These are phyloP conservation scores for Secale cereale DNA, from an alignment of 176 grass and related monocot genomes.

Conservation along the genomic window DNA sequence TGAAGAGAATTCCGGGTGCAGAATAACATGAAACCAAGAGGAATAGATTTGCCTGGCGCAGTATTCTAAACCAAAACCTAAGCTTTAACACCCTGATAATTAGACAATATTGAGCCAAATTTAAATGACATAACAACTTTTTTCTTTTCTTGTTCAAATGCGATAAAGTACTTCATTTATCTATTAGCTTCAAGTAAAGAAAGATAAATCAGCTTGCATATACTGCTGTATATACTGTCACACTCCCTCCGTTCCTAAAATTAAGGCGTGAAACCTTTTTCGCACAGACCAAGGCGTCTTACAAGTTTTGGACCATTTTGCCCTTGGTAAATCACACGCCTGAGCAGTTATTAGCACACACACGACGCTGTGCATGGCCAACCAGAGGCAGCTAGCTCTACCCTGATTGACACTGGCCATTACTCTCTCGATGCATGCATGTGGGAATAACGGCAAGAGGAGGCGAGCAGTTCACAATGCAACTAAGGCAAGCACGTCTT, in stretches of 20 bases:
- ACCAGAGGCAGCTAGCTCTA: not conserved
- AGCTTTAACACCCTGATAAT: not conserved
- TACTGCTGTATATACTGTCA: not conserved
- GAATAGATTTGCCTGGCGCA: not conserved
- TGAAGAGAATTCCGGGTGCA: not conserved
- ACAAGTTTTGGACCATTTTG: not conserved
- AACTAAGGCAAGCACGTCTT: not conserved
- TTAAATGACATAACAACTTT: not conserved
- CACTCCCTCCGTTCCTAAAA: too few species aligned
- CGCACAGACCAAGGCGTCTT: too few species aligned
- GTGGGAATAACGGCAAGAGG: not conserved
- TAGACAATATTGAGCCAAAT: not conserved
- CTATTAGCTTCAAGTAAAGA: conserved; percentile 15
- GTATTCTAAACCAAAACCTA: conserved; percentile 1
- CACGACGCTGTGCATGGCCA: not conserved
- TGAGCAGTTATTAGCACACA: not conserved
- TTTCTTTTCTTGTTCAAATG: not conserved
- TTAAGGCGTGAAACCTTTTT: too few species aligned
- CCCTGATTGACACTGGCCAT: not conserved
- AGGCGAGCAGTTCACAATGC: not conserved
- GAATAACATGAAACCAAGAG: not conserved
- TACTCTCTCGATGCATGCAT: not conserved
- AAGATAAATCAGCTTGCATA: not conserved
- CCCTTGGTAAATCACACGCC: not conserved
- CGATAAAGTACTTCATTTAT: not conserved